Conservation (phyloP, 176 grass and related monocot species). For the Raddia guianensis region DNA sequence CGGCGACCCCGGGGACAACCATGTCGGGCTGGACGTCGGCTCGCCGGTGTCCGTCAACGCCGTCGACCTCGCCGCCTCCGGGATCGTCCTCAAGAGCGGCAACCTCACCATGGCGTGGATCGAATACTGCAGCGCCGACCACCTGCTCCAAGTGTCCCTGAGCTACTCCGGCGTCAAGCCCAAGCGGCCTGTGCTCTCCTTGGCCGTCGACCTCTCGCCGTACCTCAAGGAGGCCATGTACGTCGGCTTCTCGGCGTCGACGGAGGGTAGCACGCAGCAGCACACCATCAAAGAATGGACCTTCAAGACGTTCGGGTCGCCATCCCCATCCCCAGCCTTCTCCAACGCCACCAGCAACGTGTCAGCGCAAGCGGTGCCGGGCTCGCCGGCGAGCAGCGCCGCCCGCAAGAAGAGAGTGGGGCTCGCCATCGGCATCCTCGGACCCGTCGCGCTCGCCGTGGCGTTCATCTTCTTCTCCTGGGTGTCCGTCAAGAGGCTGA, state of each 20-base stretch:
- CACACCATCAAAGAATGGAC: conserved; percentile 76
- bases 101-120: conserved; percentile 78
- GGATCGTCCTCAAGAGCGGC: conserved; percentile 65
- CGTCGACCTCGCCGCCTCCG: conserved; percentile 47
- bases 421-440: conserved; percentile 58
- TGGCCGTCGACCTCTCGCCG: conserved; percentile 51
- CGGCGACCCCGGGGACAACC: conserved; percentile 65
- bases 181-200: conserved; percentile 43
- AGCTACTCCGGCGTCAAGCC: conserved; percentile 52
- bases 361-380: conserved; percentile 11
- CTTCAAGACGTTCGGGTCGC: conserved; percentile 61
- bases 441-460: conserved; percentile 52
- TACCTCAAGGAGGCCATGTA: conserved; percentile 65
- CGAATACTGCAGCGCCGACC: conserved; percentile 53
- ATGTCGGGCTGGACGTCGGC: conserved; percentile 74
- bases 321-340: conserved; percentile 35
- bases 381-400: neutral
- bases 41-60: conserved; percentile 44
- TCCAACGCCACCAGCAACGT: conserved; percentile 29
- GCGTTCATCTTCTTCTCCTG: conserved; percentile 64
- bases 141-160: conserved; percentile 58
- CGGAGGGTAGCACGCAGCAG: conserved; percentile 75
- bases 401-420: conserved; percentile 49
- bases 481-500: conserved; percentile 57
- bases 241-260: conserved; percentile 88